A percentile compares a stretch with the other conserved stretches of the same genome.
Evolutionary conservation across 495 filamentous ascomycete genomes (phyloP).

Genomic region (Annulohypoxylon nitens): DNA sequence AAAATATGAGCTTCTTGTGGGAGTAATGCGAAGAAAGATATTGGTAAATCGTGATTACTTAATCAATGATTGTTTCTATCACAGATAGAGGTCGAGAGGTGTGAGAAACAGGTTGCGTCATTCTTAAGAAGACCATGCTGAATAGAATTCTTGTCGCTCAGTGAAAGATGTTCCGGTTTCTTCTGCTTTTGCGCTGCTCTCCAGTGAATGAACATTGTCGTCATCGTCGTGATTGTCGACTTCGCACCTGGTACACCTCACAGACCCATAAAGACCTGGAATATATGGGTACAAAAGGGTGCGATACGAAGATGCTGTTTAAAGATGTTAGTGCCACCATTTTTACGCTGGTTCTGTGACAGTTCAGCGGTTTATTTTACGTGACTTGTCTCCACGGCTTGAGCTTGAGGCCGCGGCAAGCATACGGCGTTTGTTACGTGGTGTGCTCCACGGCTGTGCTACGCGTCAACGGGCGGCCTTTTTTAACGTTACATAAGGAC

Average conservation of each 20-base stretch:
- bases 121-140: neutral
- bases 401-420: constrained; percentile 30
- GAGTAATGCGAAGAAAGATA: neutral
- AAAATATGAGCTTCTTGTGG: neutral
- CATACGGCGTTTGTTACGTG: constrained; percentile 36
- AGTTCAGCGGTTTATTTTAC: constrained; percentile 38
- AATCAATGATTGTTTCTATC: neutral
- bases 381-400: constrained; percentile 41
- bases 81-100: neutral
- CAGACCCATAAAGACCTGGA: neutral
- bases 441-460: constrained; percentile 36
- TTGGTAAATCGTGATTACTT: neutral
- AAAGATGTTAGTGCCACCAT: constrained; percentile 16
- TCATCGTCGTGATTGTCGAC: neutral
- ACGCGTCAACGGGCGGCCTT: constrained; percentile 33
- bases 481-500: constrained; percentile 40
- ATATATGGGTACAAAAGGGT: neutral
- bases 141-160: constrained; percentile 1
- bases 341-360: constrained; percentile 38
- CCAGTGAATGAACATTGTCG: neutral
- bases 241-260: neutral
- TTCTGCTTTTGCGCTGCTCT: neutral
- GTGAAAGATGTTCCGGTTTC: neutral
- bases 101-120: neutral
- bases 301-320: neutral